phyloP scores from a whole-genome alignment of 2,329 filamentous ascomycete genomes.

The Stagonosporopsis rhizophila region DNA sequence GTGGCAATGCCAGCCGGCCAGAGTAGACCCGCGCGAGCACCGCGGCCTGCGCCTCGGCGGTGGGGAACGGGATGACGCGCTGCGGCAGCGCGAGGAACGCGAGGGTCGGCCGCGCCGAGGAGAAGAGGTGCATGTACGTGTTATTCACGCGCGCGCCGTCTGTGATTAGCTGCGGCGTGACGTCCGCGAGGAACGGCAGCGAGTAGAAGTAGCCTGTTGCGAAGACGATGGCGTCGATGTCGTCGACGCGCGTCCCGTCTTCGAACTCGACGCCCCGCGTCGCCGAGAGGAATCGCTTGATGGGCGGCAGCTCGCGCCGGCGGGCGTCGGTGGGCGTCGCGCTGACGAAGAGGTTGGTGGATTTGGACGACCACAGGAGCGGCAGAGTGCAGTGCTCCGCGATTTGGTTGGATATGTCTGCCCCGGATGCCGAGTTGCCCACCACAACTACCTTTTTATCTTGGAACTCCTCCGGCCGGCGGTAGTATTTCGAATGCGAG shows the following conservation, averaged over 20 bases:
- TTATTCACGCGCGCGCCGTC: conserved; percentile 74
- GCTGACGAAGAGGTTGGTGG: conserved; percentile 24
- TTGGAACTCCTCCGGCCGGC: conserved; percentile 67
- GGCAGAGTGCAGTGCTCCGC: conserved; percentile 64
- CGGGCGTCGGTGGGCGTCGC: conserved; percentile 47
- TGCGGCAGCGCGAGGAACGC: conserved; percentile 78
- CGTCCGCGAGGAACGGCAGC: conserved; percentile 73
- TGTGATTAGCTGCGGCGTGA: conserved; percentile 65
- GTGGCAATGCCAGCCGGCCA: conserved; percentile 70
- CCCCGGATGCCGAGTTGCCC: conserved; percentile 82
- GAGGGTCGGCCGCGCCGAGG: conserved; percentile 76
- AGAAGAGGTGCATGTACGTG: conserved; percentile 81
- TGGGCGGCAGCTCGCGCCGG: conserved; percentile 65
- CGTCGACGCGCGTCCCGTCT: conserved; percentile 68
- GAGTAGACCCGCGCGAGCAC: conserved; percentile 80
- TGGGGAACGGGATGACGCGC: conserved; percentile 85
- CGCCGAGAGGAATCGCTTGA: conserved; percentile 61
- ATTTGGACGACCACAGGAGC: conserved; percentile 58
- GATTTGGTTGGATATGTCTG: conserved; percentile 84
- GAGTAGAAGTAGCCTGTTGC: conserved; percentile 91
- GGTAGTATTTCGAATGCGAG: conserved; percentile 76
- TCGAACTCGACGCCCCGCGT: conserved; percentile 70
- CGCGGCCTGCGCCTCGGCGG: conserved; percentile 80
- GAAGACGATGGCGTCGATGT: conserved; percentile 80
- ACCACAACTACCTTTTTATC: conserved; percentile 80